A percentile compares a stretch with the other conserved stretches of the same genome.
Evolutionary conservation across 179 eudicot species (phyloP).

Genomic region (Drosera spatulata): DNA sequence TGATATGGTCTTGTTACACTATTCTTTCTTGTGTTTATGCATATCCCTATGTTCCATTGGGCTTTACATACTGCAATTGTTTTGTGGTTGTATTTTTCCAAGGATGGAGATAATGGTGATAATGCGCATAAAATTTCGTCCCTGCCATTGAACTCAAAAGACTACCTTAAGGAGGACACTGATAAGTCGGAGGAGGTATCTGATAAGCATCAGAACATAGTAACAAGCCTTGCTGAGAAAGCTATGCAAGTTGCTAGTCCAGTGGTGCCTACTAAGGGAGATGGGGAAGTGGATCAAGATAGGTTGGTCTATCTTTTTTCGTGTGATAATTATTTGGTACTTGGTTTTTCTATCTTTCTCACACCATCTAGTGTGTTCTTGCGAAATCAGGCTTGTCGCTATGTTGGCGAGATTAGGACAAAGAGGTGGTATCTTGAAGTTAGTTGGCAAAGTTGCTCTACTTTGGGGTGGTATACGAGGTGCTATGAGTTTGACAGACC

Average conservation of each 20-base stretch:
- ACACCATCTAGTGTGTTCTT: slow-evolving; percentile 6
- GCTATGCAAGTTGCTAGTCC: slow-evolving; percentile 99
- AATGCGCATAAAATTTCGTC: slow-evolving; percentile 18
- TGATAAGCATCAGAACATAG: slow-evolving; percentile 37
- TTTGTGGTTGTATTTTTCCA: neutral
- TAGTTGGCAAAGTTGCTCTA: slow-evolving; percentile 76
- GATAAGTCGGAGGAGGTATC: slow-evolving; percentile 25
- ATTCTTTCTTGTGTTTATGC: neutral
- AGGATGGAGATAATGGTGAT: slow-evolving; percentile 20
- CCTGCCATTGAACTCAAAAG: slow-evolving; percentile 18
- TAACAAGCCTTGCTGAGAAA: slow-evolving; percentile 87
- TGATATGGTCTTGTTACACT: no score
- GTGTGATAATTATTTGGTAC: no score
- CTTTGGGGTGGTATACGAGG: slow-evolving; percentile 99
- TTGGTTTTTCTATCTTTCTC: neutral
- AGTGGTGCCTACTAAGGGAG: slow-evolving; percentile 78
- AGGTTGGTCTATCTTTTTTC: slow-evolving; percentile 33
- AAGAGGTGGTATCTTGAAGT: slow-evolving; percentile 67
- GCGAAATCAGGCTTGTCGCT: slow-evolving; percentile 57
- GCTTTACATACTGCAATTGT: neutral
- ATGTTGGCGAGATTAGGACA: slow-evolving; percentile 82
- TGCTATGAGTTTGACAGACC: slow-evolving; percentile 90
- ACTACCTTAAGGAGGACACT: slow-evolving; percentile 18
- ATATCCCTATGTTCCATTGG: neutral
- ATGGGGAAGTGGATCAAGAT: slow-evolving; percentile 87